Percentiles rank a stretch among this genome's conserved stretches.
Evolutionary conservation across 352 stramenopile genomes (phyloP).

Genomic region (Globisporangium middletonii): DNA sequence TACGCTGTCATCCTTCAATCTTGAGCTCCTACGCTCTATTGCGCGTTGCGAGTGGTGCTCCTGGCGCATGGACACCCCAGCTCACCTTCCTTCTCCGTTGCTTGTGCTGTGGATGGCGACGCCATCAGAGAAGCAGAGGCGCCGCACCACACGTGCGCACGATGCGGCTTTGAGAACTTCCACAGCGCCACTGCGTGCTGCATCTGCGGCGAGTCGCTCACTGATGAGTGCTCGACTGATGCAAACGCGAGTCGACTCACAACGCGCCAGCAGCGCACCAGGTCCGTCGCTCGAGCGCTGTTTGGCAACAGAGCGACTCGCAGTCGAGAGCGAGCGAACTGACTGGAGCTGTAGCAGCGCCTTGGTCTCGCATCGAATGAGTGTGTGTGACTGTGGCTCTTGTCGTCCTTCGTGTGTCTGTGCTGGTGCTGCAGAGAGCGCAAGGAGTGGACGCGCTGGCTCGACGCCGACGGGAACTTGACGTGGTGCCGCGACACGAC

Average conservation of each 20-base stretch:
- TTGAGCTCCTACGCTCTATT: neutral
- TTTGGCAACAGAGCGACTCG: neutral
- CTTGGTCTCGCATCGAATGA: neutral
- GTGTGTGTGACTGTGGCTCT: too few species aligned
- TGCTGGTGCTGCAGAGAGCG: conserved; percentile 26
- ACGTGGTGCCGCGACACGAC: conserved; percentile 40
- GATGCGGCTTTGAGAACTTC: neutral
- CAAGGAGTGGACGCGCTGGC: conserved; percentile 52
- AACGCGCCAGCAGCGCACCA: neutral
- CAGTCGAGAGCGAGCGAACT: neutral
- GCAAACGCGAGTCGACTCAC: neutral
- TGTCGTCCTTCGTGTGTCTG: too few species aligned
- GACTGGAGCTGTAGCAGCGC: neutral
- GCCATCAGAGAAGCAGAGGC: neutral
- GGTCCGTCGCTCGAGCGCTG: neutral
- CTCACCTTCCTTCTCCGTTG: too few species aligned
- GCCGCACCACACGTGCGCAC: neutral
- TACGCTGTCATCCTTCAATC: neutral
- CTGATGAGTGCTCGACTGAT: too few species aligned
- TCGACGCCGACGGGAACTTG: conserved; percentile 49
- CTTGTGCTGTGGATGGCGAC: too few species aligned
- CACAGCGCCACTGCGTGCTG: neutral
- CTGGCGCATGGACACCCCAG: too few species aligned
- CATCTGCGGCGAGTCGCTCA: neutral
- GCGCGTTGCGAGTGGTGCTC: too few species aligned